Evolutionary conservation across 495 filamentous ascomycete genomes (phyloP).

Genomic region (Trichoderma reesei): DNA sequence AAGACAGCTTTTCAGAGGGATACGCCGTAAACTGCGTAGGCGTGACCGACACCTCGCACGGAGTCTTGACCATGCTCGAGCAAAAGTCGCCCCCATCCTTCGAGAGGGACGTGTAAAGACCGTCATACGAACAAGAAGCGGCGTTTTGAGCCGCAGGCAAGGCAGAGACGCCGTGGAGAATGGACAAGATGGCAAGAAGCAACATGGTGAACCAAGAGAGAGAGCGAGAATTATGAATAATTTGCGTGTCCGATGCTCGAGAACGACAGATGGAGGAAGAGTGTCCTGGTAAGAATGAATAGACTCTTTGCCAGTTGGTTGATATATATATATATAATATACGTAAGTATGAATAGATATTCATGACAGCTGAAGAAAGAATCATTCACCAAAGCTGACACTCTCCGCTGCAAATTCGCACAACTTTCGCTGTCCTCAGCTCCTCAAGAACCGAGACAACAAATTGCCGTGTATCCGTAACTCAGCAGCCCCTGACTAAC

Average conservation of each 20-base stretch:
- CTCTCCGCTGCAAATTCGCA: background rate
- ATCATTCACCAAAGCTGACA: too few species aligned
- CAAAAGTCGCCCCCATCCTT: background rate
- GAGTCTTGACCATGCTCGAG: background rate
- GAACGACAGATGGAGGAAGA: too few species aligned
- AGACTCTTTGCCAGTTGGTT: too few species aligned
- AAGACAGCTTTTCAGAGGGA: background rate
- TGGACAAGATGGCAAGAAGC: background rate
- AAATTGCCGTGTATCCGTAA: background rate
- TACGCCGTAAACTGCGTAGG: background rate
- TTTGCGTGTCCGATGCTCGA: background rate
- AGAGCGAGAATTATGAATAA: background rate
- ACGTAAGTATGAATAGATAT: too few species aligned
- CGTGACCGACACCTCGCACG: background rate
- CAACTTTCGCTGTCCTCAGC: background rate
- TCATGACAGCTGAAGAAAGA: too few species aligned
- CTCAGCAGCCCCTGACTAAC: background rate
- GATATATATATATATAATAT: too few species aligned
- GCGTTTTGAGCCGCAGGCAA: conserved; percentile 1
- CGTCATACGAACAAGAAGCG: background rate
- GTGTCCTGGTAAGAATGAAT: too few species aligned
- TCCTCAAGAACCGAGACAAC: background rate
- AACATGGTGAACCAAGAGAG: background rate
- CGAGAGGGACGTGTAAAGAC: background rate
- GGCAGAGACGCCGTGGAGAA: background rate